Evolutionary conservation across 2,329 filamentous ascomycete species (phyloP), one percentile per base, ranked within the genome.

Genomic region (Aspergillus novoparasiticus): DNA sequence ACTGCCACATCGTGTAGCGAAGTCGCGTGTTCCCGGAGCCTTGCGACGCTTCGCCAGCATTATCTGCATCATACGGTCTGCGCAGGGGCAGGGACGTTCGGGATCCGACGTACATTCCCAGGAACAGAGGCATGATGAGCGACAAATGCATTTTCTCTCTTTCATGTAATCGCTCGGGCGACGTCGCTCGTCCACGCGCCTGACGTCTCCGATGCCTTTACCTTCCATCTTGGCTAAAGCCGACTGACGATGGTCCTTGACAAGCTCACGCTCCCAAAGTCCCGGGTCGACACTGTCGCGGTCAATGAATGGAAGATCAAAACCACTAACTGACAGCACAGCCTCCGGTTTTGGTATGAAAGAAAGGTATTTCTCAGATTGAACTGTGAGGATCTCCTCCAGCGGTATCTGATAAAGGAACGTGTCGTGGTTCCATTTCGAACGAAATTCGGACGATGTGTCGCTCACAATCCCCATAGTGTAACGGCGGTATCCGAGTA

Each of bases 321-420:
- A 43, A 1, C 56, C 43, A 6, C 68, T 66, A 16, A 67, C 54
- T 21, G 70, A 70, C 16, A 63, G 50, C 10, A 59, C 62, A 2
- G 64, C 61, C 5, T 58, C 62, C 30, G 57, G 41, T 45, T 67
- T 63, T 0, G 72, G 71, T 2, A 64, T 39, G n/a, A 76, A 62
- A 0, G 70, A 60, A 36, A 76, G 69, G 60, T 78, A 80, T 43
- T 75, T 78, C 66, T 79, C 76, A 0, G 75, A 76, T n/a, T 77
- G 64, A 6, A 70, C 53, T 4, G 68, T 66, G 21, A 79, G 65
- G n/a, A 73, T 65, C 50, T 77, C 69, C 4, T 59, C 61, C 2
- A 74, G 68, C 6, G 77, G 70, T 34, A 71, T 63, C 14, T 73
- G 64, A 45, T 78, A 76, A 58, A 74, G 64, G 6, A 73, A 65